Evolutionary conservation across 768 basidiomycete genomes (phyloP), one percentile per base, ranked within the genome.

Genomic region (Chalciporus sphaerocephalus): DNA sequence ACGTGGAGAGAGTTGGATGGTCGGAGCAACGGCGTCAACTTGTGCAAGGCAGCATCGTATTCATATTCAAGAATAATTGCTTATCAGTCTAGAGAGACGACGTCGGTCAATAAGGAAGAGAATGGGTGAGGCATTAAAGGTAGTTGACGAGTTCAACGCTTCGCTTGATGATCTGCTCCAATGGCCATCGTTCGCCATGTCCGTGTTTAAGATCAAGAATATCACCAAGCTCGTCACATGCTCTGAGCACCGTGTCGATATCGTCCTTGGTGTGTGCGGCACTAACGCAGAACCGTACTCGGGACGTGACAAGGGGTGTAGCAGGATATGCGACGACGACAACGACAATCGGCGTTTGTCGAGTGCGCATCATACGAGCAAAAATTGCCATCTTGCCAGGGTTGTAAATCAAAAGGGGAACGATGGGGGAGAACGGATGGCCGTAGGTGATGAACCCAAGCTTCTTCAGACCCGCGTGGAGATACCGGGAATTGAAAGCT

Each of bases 361-460:
- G 74, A 33, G 65, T 57, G 53, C 79, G 75, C 92, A 97, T 96
- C 76, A 95, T 75, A 21, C 88, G 78, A 53, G 87, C 85, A 74
- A 97, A 95, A 60, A 86, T 76, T 48, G 79, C 78, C 91, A 97
- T 92, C 73, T 96, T 97, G 41, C 88, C 94, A 0, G 90, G 90
- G 64, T 91, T 81, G 77, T 92, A 98, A 24, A 98, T 69, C 40
- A 99, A 73, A 36, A 98, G 72, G 0, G 96, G 95, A 4, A 98
- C 86, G 56, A 99, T 90, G 2, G 96, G 95, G 21, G 91, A 92
- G 54, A 91, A 83, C 27, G 83, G 79, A 66, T 90, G 83, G 0
- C 95, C 95, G 58, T 93, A 96, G 6, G 89, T 90, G 72, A 99
- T 95, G 75, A 99, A 99, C 0, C 96, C 96, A 25, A 99, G 81